Evolutionary conservation across 768 basidiomycete genomes (phyloP), one percentile per base, ranked within the genome.

Genomic region (Nidularia pulvinata): DNA sequence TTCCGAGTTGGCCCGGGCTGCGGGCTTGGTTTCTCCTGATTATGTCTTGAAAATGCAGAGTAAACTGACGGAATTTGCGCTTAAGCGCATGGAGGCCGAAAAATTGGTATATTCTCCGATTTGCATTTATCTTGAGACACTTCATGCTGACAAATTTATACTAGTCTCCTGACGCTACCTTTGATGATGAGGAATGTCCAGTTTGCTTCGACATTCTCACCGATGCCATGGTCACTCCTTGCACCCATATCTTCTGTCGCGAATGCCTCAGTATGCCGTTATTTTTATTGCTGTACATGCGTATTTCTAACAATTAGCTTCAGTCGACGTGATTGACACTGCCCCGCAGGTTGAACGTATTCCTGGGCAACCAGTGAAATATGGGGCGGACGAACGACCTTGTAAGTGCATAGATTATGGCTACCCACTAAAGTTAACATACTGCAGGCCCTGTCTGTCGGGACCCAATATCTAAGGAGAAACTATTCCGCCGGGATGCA

Each of bases 201-300:
- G 81, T 91, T 50, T 90, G 89, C 64, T 80, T 79, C 54, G 88
- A 90, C 52, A 64, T 67, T 3, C 72, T 82, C 61, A 77, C 73
- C 1, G 74, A 84, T 49, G 71, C 83, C 14, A 70, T 83, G 16
- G 63, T 89, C 37, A 88, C 86, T 0, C 58, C 73, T 0, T 91
- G 89, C 59, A 63, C 65, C 1, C 89, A 89, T 59, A 65, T 76
- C 1, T 90, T 86, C 66, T 89, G 88, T 63, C 71, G 73, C 6
- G 77, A 79, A 42, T 89, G 88, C 59, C 70, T 88, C 33, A 53
- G 81, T 81, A 61, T 55, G 76, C 44, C 34, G 6, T 3, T 33
- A 10, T 10, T 49, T 49, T 10, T 14, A 32, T 6, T 25, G 25
- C 25, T 25, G 25, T 25, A 25, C 25, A 30, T 46, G 10, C 11